A percentile compares a stretch with the other conserved stretches of the same genome.
phyloP scores from a whole-genome alignment of 768 basidiomycete species.

The Neoboletus magnificus region DNA sequence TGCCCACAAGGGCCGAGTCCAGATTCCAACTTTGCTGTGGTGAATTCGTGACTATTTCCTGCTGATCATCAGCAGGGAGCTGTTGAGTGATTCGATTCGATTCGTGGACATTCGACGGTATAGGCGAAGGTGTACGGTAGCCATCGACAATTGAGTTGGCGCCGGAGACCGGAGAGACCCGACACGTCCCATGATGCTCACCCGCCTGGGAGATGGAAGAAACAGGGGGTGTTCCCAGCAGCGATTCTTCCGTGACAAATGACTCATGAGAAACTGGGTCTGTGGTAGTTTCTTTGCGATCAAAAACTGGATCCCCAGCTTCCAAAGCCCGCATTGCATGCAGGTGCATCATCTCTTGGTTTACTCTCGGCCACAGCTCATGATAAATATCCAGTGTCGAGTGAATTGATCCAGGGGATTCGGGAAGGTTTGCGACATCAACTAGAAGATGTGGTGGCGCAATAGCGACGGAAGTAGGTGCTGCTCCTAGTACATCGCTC shows the following conservation, averaged over 20 bases:
- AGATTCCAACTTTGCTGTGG: slow-evolving; percentile 20
- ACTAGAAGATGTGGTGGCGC: slow-evolving; percentile 7
- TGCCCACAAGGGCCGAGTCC: slow-evolving; percentile 56
- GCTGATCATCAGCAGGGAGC: not conserved
- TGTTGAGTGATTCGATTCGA: not conserved
- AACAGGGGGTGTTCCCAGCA: slow-evolving; percentile 25
- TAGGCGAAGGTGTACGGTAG: slow-evolving; percentile 20
- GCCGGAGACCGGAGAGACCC: slow-evolving; percentile 2
- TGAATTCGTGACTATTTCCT: not conserved
- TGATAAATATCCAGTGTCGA: slow-evolving; percentile 18
- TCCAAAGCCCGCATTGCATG: slow-evolving; percentile 13
- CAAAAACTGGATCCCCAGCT: not conserved
- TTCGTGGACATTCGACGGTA: slow-evolving; percentile 1
- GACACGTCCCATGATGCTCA: not conserved
- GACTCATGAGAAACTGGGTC: slow-evolving; percentile 21
- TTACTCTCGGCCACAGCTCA: slow-evolving; percentile 35
- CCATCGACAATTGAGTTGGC: slow-evolving; percentile 32
- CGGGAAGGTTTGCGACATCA: slow-evolving; percentile 3
- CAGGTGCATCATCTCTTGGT: slow-evolving; percentile 37
- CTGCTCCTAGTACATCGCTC: not conserved
- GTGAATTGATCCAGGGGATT: slow-evolving; percentile 8
- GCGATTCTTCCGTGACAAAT: slow-evolving; percentile 29
- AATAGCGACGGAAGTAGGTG: not conserved
- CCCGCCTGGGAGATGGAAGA: slow-evolving; percentile 4
- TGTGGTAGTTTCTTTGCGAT: not conserved